A percentile compares a stretch with the other conserved stretches of the same genome.
phyloP scores from a whole-genome alignment of 768 basidiomycete species.

The Dacryopinax spathularia region DNA sequence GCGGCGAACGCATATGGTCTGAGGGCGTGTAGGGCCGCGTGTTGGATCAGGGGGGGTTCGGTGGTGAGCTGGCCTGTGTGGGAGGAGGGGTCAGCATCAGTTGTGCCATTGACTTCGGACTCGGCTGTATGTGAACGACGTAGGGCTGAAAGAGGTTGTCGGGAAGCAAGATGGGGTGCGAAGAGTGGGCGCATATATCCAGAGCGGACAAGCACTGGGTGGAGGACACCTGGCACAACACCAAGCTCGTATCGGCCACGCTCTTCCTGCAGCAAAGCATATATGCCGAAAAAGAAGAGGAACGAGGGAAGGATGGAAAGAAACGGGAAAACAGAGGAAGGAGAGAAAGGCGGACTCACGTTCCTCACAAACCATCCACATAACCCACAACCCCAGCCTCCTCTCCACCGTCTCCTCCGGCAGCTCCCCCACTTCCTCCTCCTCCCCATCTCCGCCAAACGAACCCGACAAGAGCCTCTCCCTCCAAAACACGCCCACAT shows the following conservation, averaged over 20 bases:
- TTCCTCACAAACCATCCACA: neutral
- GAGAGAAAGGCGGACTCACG: neutral
- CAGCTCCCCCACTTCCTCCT: neutral
- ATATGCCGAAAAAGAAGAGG: too few species aligned
- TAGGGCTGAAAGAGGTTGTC: too few species aligned
- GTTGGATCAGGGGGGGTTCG: neutral
- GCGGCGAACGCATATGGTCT: neutral
- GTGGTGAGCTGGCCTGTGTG: neutral
- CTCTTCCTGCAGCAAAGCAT: too few species aligned
- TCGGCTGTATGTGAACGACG: too few species aligned
- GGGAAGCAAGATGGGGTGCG: too few species aligned
- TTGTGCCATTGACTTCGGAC: too few species aligned
- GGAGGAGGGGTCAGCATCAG: too few species aligned
- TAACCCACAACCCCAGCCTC: neutral
- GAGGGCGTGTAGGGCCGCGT: neutral
- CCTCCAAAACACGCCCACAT: conserved; percentile 59
- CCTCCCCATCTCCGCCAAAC: neutral
- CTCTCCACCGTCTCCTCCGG: neutral
- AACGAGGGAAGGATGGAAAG: neutral
- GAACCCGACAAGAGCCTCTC: conserved; percentile 15
- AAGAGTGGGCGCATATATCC: neutral
- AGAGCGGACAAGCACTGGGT: neutral
- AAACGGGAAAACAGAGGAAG: neutral
- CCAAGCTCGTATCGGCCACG: too few species aligned
- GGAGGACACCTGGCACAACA: neutral